These are phyloP conservation scores for Teratosphaeria pseudoeucalypti DNA, from an alignment of 2,329 filamentous ascomycete genomes.

Conservation along the genomic window DNA sequence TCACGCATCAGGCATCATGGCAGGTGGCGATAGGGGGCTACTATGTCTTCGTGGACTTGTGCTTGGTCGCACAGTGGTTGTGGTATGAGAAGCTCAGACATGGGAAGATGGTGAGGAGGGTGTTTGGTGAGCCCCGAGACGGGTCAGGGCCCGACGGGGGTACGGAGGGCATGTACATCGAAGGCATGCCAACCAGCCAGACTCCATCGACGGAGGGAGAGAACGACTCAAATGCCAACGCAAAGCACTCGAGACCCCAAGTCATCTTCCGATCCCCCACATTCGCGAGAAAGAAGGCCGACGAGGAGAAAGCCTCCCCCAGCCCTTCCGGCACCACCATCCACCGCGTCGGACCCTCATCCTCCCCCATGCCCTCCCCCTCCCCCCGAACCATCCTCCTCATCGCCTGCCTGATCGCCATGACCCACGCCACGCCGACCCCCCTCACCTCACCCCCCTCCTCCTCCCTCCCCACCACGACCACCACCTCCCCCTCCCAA, in stretches of 20 bases:
- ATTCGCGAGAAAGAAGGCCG: conserved; percentile 15
- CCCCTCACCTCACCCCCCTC: conserved; percentile 1
- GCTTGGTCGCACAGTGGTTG: conserved; percentile 52
- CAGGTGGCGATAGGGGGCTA: conserved; percentile 56
- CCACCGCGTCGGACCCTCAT: conserved; percentile 16
- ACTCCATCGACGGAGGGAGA: not conserved
- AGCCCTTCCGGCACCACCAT: conserved; percentile 17
- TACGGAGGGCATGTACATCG: conserved; percentile 22
- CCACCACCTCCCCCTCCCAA: conserved; percentile 2
- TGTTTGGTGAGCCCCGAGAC: conserved; percentile 17
- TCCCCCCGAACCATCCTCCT: conserved; percentile 38
- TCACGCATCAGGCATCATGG: conserved; percentile 56
- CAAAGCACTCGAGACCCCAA: conserved; percentile 12
- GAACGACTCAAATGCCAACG: not conserved
- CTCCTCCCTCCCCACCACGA: not conserved
- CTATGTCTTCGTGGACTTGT: conserved; percentile 56
- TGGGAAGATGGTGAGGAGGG: conserved; percentile 33
- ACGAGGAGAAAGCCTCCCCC: conserved; percentile 16
- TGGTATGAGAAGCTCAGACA: conserved; percentile 53
- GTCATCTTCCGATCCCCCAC: conserved; percentile 23
- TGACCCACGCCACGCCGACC: conserved; percentile 30
- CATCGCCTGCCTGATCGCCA: conserved; percentile 35
- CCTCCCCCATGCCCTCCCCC: conserved; percentile 34
- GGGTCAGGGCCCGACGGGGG: conserved; percentile 7
- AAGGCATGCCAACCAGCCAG: conserved; percentile 17